Base-by-base conservation (phyloP, 2,329 filamentous ascomycete genomes). In the Fusarium brachygibbosum region DNA sequence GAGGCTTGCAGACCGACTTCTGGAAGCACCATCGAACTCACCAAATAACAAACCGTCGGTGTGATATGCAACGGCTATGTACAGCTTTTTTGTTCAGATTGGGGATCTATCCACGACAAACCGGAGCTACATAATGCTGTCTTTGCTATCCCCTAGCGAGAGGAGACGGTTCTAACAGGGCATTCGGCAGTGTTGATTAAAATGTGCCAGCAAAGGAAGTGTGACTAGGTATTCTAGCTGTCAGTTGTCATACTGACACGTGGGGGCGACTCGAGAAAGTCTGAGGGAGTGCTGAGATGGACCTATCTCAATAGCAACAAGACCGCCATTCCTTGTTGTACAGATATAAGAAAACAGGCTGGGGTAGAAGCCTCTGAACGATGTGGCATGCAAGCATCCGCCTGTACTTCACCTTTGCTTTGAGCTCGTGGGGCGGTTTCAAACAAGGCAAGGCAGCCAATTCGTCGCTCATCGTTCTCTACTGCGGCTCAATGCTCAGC, bases 321-420 rank as follows among this genome's bases (percentile, higher is more conserved):
- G 46, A 32, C 62, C 63, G 53, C 40, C 54, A 48, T 56, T 57
- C 63, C 51, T 67, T 67, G 71, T 75, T 68, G 69, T 66, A 71
- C 71, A 63, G 52, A 55, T 61, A 58, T 74, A 57, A 72, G 59
- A 40, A 64, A 67, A 65, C 58, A 46, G 66, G 59, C 71, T 63
- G 65, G 66, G 71, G 70, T 62, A 63, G 56, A 64, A 45, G 55
- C 60, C 58, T 63, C 66, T 73, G 63, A 63, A 66, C 57, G 66
- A 72, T 72, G 68, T 60, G 55, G 45, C 41, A 75, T 75, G 73
- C 73, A 75, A 64, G 62, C 56, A 74, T 41, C 73, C 73, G 73
- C 53, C 52, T 65, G 71, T 66, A 61, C 71, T 63, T 69, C 66
- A 66, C 46, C 64, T 63, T 58, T 59, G 58, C 62, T 58, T 63